A percentile compares a stretch with the other conserved stretches of the same genome.
Evolutionary conservation across 2,329 filamentous ascomycete genomes (phyloP).

Genomic region (Coniochaeta prunicola): DNA sequence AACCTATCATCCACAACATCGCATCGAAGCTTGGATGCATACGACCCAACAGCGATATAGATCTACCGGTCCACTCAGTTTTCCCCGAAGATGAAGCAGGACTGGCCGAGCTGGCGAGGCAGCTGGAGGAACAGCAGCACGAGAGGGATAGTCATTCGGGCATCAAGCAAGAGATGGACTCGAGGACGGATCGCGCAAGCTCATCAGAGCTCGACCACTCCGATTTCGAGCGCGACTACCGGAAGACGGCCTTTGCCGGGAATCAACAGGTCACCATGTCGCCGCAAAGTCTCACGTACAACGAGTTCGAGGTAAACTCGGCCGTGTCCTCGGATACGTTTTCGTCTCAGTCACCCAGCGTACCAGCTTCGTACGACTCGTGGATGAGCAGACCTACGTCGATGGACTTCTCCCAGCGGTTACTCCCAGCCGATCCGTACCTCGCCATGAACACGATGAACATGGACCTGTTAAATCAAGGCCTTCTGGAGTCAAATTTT

Average conservation of each 20-base stretch:
- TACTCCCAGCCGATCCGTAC: conserved; percentile 31
- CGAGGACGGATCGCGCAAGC: conserved; percentile 39
- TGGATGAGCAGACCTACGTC: conserved; percentile 27
- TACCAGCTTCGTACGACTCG: conserved; percentile 19
- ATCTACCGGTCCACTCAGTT: conserved; percentile 48
- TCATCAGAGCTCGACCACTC: conserved; percentile 49
- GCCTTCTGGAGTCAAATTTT: conserved; percentile 43
- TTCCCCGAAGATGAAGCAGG: conserved; percentile 57
- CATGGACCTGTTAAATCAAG: conserved; percentile 40
- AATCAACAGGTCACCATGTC: conserved; percentile 37
- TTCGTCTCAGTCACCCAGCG: conserved; percentile 23
- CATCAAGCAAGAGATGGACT: conserved; percentile 18
- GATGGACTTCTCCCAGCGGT: conserved; percentile 31
- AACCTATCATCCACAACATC: conserved; percentile 59
- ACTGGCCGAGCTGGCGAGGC: conserved; percentile 46
- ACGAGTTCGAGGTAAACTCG: conserved; percentile 30
- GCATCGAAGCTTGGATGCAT: conserved; percentile 58
- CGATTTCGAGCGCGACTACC: conserved; percentile 48
- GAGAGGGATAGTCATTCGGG: conserved; percentile 25
- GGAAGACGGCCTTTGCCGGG: conserved; percentile 36
- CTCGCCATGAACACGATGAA: conserved; percentile 33
- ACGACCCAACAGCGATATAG: conserved; percentile 52
- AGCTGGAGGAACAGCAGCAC: conserved; percentile 42
- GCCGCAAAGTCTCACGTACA: conserved; percentile 43
- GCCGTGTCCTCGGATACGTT: conserved; percentile 17